Percentiles rank a stretch among this genome's conserved stretches.
Conservation (phyloP, 208 protist species). For the Trypanosoma cruzi region DNA sequence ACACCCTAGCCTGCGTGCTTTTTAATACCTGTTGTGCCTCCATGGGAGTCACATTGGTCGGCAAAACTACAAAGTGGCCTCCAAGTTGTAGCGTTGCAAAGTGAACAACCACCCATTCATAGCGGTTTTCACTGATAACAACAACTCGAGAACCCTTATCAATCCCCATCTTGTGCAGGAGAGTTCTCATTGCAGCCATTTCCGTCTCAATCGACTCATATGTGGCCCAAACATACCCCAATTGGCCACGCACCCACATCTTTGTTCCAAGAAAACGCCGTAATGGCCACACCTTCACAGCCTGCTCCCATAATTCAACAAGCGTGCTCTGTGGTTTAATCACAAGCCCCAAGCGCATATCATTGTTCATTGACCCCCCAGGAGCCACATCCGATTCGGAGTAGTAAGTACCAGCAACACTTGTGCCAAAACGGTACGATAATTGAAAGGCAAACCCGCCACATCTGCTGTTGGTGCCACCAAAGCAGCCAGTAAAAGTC, state of each 20-base stretch:
- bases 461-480: neutral
- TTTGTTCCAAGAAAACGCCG: slow-evolving; percentile 88
- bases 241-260: slow-evolving; percentile 87
- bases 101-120: slow-evolving; percentile 92
- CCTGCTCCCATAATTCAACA: slow-evolving; percentile 87
- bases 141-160: slow-evolving; percentile 84
- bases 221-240: slow-evolving; percentile 91
- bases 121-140: slow-evolving; percentile 91
- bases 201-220: slow-evolving; percentile 88
- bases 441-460: slow-evolving; percentile 15
- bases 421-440: slow-evolving; percentile 58
- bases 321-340: slow-evolving; percentile 91
- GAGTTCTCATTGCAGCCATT: slow-evolving; percentile 78
- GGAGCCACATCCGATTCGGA: slow-evolving; percentile 73
- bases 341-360: slow-evolving; percentile 74
- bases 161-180: slow-evolving; percentile 82
- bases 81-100: slow-evolving; percentile 89
- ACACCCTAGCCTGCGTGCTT: slow-evolving; percentile 81
- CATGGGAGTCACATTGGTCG: slow-evolving; percentile 87
- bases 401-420: slow-evolving; percentile 80
- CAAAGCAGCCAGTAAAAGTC: neutral
- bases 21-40: slow-evolving; percentile 86
- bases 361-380: slow-evolving; percentile 65
- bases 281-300: slow-evolving; percentile 73
- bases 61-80: slow-evolving; percentile 87